These are phyloP conservation scores for Hyphopichia homilentoma DNA, from an alignment of 805 yeast species.

Conservation along the genomic window DNA sequence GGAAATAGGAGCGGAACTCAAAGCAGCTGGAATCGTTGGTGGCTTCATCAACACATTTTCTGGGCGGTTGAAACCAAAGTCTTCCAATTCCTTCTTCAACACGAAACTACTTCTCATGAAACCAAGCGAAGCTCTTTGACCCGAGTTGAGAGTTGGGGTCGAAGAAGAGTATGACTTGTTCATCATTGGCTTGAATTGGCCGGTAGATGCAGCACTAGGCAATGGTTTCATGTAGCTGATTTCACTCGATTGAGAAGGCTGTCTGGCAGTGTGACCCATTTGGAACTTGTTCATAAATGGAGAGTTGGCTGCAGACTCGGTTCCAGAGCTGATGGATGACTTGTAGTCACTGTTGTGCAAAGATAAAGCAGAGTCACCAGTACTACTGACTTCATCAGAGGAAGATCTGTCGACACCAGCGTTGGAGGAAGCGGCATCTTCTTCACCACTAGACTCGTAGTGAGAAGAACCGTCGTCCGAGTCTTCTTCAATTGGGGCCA, in stretches of 20 bases:
- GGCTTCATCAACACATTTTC: conserved; percentile 25
- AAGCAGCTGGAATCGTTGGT: conserved; percentile 17
- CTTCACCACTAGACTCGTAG: conserved; percentile 25
- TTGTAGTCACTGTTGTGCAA: conserved; percentile 37
- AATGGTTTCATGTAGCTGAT: conserved; percentile 17
- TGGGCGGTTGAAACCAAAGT: conserved; percentile 26
- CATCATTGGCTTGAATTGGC: conserved; percentile 3
- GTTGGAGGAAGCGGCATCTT: conserved; percentile 11
- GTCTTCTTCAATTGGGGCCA: conserved; percentile 38
- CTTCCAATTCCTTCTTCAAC: conserved; percentile 38
- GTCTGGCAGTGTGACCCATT: conserved; percentile 10
- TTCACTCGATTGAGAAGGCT: conserved; percentile 11
- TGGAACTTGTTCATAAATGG: conserved; percentile 12
- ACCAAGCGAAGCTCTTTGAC: conserved; percentile 36
- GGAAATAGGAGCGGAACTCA: conserved; percentile 7
- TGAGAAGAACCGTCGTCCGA: conserved; percentile 29
- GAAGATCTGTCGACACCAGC: conserved; percentile 12
- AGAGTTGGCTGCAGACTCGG: conserved; percentile 16
- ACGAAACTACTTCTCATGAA: conserved; percentile 42
- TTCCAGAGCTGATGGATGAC: conserved; percentile 32
- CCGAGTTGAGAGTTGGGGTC: conserved; percentile 7
- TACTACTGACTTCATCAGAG: conserved; percentile 15
- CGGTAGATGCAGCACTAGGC: conserved; percentile 7
- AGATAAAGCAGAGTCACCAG: conserved; percentile 29
- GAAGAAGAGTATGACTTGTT: conserved; percentile 7